Conservation (phyloP, 495 filamentous ascomycete species). For the Xylaria palmicola region DNA sequence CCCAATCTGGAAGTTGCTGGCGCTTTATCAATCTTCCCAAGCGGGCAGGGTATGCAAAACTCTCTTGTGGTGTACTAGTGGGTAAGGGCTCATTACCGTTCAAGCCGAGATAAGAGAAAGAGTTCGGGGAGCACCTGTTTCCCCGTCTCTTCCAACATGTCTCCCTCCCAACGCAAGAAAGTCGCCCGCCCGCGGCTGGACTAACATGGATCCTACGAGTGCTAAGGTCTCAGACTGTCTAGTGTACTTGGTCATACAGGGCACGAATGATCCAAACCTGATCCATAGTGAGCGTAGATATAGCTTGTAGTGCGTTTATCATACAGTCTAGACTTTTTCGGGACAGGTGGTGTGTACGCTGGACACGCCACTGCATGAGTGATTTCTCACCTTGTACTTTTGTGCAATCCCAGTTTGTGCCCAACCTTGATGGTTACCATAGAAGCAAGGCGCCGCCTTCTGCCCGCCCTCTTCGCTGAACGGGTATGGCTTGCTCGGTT, state of each 20-base stretch:
- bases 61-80: too few relatives aligned
- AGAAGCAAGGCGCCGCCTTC: too few relatives aligned
- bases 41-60: too few relatives aligned
- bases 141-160: too few relatives aligned
- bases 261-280: neutral
- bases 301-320: neutral
- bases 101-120: neutral
- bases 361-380: neutral
- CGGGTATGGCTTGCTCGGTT: neutral
- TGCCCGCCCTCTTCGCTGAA: too few relatives aligned
- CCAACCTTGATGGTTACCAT: neutral
- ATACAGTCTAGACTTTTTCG: neutral
- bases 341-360: neutral
- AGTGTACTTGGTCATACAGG: neutral
- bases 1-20: too few relatives aligned
- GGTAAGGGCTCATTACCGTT: too few relatives aligned
- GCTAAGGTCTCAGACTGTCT: neutral
- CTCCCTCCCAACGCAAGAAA: neutral
- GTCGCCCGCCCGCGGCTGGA: neutral
- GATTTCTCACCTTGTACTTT: neutral
- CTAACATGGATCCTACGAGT: neutral
- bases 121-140: neutral
- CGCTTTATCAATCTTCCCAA: too few relatives aligned
- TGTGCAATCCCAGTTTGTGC: too few relatives aligned
- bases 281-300: neutral